Percentiles rank a stretch among this genome's conserved stretches.
phyloP scores from a whole-genome alignment of 179 eudicot species.

The Sideroxylon spinosum region DNA sequence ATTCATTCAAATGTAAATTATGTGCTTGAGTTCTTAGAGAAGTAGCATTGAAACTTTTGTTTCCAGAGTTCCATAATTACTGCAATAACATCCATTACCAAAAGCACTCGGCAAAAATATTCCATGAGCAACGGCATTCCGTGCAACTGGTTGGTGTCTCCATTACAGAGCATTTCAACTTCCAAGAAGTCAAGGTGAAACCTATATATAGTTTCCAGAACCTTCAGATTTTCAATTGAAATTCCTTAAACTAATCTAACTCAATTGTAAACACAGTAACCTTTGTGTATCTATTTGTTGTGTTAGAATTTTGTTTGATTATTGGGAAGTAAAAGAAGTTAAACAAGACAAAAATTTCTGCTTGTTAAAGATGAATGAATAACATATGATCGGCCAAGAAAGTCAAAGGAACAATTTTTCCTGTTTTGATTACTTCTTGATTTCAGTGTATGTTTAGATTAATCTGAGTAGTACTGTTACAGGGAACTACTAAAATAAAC shows the following conservation, averaged over 20 bases:
- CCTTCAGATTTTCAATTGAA: neutral
- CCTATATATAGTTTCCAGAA: neutral
- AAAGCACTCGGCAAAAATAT: too few relatives aligned
- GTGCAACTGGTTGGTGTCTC: neutral
- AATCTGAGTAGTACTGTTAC: constrained; percentile 21
- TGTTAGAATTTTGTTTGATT: neutral
- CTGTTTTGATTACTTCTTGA: neutral
- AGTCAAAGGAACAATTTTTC: neutral
- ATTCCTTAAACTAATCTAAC: neutral
- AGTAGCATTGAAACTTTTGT: too few relatives aligned
- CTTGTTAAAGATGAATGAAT: constrained; percentile 1
- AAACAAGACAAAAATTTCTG: neutral
- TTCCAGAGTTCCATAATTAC: neutral
- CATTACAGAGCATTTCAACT: neutral
- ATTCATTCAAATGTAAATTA: neutral
- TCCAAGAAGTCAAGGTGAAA: neutral
- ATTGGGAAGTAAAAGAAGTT: neutral
- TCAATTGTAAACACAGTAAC: neutral
- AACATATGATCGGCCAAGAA: neutral
- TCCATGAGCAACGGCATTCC: neutral
- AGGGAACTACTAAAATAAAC: constrained; percentile 96
- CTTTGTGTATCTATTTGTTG: neutral
- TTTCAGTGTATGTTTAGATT: neutral
- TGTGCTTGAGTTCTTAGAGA: neutral
- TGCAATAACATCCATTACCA: neutral